Evolutionary conservation across 495 filamentous ascomycete genomes (phyloP).

Genomic region (Staphylotrichum tortipilum): DNA sequence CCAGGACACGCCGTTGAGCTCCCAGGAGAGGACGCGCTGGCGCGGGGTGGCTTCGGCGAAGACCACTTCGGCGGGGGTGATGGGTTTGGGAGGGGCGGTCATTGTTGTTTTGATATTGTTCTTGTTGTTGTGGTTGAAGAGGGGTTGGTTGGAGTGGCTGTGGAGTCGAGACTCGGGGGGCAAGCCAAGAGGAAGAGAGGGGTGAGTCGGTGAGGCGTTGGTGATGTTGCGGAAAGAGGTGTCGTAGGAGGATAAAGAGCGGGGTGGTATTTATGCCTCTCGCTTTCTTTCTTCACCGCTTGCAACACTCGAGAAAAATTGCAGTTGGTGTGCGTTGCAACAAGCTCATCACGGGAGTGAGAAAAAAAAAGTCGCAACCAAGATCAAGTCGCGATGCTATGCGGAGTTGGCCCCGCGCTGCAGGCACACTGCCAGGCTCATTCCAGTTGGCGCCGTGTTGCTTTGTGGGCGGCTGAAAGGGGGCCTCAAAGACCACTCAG

Average conservation of each 20-base stretch:
- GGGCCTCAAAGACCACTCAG: too few relatives aligned
- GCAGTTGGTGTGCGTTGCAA: too few relatives aligned
- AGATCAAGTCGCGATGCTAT: background rate
- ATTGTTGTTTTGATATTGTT: background rate
- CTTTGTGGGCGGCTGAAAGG: background rate
- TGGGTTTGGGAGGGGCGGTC: background rate
- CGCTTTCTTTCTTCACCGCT: background rate
- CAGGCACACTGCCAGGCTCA: background rate
- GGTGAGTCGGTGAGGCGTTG: background rate
- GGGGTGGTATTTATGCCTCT: background rate
- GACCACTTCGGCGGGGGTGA: conserved; percentile 5
- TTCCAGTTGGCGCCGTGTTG: background rate
- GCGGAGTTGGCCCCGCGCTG: too few relatives aligned
- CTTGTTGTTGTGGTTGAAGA: too few relatives aligned
- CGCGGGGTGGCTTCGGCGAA: conserved; percentile 13
- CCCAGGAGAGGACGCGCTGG: conserved; percentile 15
- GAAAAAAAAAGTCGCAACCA: too few relatives aligned
- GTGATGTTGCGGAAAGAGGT: background rate
- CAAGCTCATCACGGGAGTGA: too few relatives aligned
- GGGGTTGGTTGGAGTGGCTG: too few relatives aligned
- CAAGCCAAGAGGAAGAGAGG: too few relatives aligned
- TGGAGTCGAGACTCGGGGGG: too few relatives aligned
- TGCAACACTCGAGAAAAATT: too few relatives aligned
- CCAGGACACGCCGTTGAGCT: conserved; percentile 18
- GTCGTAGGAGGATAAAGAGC: too few relatives aligned